Conservation (phyloP, 306 rosid species). For the Herpetospermum pedunculosum region DNA sequence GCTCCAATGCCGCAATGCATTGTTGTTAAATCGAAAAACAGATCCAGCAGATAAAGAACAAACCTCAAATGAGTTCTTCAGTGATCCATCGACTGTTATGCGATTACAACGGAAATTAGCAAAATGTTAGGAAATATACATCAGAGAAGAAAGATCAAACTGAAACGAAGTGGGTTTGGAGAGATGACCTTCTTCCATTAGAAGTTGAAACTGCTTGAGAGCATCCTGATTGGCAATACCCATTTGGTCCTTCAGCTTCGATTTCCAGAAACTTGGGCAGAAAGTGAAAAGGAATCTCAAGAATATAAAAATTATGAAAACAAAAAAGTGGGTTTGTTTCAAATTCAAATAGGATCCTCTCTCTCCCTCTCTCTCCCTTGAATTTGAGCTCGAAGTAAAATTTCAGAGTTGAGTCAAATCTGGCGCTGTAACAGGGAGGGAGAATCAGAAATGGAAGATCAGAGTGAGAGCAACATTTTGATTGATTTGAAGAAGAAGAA, state of each 20-base stretch:
- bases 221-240: slow-evolving; percentile 59
- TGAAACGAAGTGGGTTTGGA: background rate
- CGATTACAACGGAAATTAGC: background rate
- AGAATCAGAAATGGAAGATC: background rate
- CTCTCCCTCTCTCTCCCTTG: background rate
- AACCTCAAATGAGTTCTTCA: slow-evolving; percentile 70
- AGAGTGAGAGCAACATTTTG: background rate
- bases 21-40: slow-evolving; percentile 1
- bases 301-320: background rate
- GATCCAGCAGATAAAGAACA: slow-evolving; percentile 16
- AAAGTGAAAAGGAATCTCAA: background rate
- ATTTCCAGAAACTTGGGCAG: background rate
- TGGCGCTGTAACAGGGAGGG: background rate
- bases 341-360: background rate
- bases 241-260: slow-evolving; percentile 25
- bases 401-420: background rate
- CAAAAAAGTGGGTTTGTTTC: background rate
- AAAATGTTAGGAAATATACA: slow-evolving; percentile 16
- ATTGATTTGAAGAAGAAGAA: background rate
- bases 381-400: background rate
- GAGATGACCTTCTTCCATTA: slow-evolving; percentile 54
- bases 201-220: slow-evolving; percentile 48
- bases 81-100: slow-evolving; percentile 53
- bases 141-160: slow-evolving; percentile 18
- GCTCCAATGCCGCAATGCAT: background rate